Percentiles rank a stretch among this genome's conserved stretches.
Conservation (phyloP, 805 yeast genomes). For the Ogataea populi-albae region DNA sequence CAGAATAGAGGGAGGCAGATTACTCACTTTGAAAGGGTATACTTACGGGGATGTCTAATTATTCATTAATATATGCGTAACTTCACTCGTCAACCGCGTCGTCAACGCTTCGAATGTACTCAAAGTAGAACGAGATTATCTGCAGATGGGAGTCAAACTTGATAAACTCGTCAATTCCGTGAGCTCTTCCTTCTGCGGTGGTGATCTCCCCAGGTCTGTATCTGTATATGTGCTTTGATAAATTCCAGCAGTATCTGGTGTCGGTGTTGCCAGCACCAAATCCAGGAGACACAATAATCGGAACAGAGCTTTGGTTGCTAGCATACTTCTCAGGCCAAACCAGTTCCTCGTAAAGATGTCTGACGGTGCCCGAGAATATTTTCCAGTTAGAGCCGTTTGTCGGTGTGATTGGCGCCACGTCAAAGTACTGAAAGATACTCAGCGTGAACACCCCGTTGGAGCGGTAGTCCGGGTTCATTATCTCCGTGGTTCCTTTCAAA, state of each 20-base stretch:
- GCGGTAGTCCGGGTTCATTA: neutral
- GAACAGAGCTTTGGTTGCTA: conserved; percentile 20
- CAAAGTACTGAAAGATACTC: conserved; percentile 20
- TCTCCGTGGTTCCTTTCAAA: neutral
- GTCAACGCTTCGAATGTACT: conserved; percentile 46
- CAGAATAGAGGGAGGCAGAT: conserved; percentile 25
- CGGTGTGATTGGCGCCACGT: conserved; percentile 57
- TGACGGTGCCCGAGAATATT: conserved; percentile 40
- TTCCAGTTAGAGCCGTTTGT: conserved; percentile 39
- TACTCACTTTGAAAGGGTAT: conserved; percentile 23
- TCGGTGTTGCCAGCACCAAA: conserved; percentile 68
- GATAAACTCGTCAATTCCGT: conserved; percentile 64
- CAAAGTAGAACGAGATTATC: conserved; percentile 53
- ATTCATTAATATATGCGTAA: neutral
- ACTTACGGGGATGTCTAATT: conserved; percentile 22
- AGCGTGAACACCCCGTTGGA: conserved; percentile 19
- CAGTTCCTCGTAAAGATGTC: conserved; percentile 47
- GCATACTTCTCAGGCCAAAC: conserved; percentile 34
- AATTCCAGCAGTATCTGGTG: conserved; percentile 56
- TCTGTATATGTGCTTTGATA: conserved; percentile 56
- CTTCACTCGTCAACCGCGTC: conserved; percentile 14
- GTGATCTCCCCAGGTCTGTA: conserved; percentile 44
- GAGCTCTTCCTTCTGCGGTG: conserved; percentile 43
- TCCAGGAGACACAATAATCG: conserved; percentile 51
- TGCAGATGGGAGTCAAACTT: conserved; percentile 55